Evolutionary conservation across 2,329 filamentous ascomycete species (phyloP), one percentile per base, ranked within the genome.

Genomic region (Fusarium sp.): DNA sequence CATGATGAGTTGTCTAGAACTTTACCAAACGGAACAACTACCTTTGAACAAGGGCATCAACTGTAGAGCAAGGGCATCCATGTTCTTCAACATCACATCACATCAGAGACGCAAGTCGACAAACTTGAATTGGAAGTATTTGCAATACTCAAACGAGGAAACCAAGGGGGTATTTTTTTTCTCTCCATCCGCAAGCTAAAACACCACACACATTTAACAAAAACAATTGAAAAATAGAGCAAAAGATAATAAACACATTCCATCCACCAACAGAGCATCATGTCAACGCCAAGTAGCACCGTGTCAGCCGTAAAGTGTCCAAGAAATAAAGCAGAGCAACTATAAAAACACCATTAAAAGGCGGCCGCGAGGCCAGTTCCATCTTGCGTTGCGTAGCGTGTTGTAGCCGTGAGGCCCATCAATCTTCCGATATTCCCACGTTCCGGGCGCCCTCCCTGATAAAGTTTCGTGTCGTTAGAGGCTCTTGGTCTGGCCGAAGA

Each of bases 301-400:
- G 50, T 58, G 38, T 58, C 70, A 63, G 63, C 27, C 61, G 47
- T 37, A 62, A 62, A 57, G 38, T 69, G 61, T 66, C 32, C 52
- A 56, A 56, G 52, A 32, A 54, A 54, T 25, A 52, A 65, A 65
- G 5, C 52, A 68, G 17, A 57, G 38, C 30, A 70, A 63, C 35
- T 56, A 69, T 63, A 61, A 66, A 68, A 63, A 67, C 72, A 74
- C 64, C 60, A 78, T 75, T 69, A 78, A 71, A 73, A 70, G 69
- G 57, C 66, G 75, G 77, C 77, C 77, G 77, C 65, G 77, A 79
- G 77, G 77, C 77, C 71, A 71, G 69, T 79, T 76, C 74, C 77
- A 77, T 79, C 77, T 79, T 79, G 69, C 71, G 50, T 63, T 62
- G 47, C 72, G 50, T 74, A 74, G 66, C 69, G 50, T 70, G 66